Conservation (phyloP, 805 yeast species). For the Candida dendrica region DNA sequence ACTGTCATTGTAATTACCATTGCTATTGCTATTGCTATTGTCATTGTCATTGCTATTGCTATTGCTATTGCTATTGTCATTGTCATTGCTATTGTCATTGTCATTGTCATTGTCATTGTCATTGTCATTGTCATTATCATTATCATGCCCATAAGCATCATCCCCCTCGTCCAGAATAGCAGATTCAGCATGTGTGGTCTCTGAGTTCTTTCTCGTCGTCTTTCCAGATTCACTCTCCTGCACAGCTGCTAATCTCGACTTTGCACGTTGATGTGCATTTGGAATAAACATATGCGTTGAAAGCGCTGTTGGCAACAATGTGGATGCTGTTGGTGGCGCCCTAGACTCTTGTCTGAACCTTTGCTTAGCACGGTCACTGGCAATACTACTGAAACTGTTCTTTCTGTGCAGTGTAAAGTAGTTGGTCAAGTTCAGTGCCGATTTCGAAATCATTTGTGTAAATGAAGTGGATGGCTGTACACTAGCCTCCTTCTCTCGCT, state of each 20-base stretch:
- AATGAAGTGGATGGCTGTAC: conserved; percentile 17
- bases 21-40: no score
- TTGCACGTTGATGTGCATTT: conserved; percentile 30
- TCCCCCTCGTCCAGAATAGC: background rate
- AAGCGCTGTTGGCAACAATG: conserved; percentile 51
- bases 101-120: background rate
- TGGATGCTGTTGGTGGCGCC: conserved; percentile 55
- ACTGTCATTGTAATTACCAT: no score
- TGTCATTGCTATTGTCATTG: background rate
- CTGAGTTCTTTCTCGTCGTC: conserved; percentile 9
- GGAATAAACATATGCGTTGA: conserved; percentile 58
- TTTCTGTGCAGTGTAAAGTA: conserved; percentile 31
- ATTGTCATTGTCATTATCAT: background rate
- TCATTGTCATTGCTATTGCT: no score
- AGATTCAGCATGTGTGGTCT: background rate
- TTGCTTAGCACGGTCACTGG: conserved; percentile 27
- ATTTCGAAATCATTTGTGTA: conserved; percentile 27
- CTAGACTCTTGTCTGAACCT: conserved; percentile 38
- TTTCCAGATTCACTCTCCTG: conserved; percentile 10
- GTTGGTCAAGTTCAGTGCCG: conserved; percentile 32
- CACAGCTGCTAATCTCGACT: conserved; percentile 19
- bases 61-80: no score
- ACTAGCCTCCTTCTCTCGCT: conserved; percentile 3
- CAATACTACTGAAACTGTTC: conserved; percentile 27
- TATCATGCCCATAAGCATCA: background rate